Conservation (phyloP, 306 rosid species). For the Cicer chorassanicum region DNA sequence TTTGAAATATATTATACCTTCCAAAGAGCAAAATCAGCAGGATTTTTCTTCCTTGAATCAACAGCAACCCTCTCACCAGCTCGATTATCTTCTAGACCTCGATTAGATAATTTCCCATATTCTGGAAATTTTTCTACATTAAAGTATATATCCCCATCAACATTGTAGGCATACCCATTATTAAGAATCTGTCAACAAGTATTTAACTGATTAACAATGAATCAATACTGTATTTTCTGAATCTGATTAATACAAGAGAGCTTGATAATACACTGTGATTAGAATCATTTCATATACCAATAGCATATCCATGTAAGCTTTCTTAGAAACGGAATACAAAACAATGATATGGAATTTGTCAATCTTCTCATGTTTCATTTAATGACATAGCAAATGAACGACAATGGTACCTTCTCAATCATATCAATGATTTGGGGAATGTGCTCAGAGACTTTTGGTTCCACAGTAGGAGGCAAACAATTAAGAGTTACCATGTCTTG, state of each 20-base stretch:
- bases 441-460: conserved; percentile 93
- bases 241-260: conserved; percentile 30
- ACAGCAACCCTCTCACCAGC: conserved; percentile 97
- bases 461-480: conserved; percentile 84
- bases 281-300: conserved; percentile 27
- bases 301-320: conserved; percentile 31
- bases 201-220: conserved; percentile 44
- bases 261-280: conserved; percentile 16
- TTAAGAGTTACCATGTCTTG: conserved; percentile 77
- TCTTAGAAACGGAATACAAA: conserved; percentile 34
- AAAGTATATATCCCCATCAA: conserved; percentile 93
- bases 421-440: conserved; percentile 84
- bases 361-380: conserved; percentile 14
- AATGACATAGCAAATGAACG: conserved; percentile 4
- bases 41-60: conserved; percentile 88
- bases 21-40: conserved; percentile 99
- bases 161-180: conserved; percentile 79
- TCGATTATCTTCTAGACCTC: conserved; percentile 90
- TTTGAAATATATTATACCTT: conserved; percentile 60
- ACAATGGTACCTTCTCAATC: conserved; percentile 75
- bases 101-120: conserved; percentile 82
- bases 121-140: conserved; percentile 78
- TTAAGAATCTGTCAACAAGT: conserved; percentile 76
- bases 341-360: conserved; percentile 21
- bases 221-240: conserved; percentile 30